phyloP scores from a whole-genome alignment of 208 protist species.

The Acanthamoeba healyi region DNA sequence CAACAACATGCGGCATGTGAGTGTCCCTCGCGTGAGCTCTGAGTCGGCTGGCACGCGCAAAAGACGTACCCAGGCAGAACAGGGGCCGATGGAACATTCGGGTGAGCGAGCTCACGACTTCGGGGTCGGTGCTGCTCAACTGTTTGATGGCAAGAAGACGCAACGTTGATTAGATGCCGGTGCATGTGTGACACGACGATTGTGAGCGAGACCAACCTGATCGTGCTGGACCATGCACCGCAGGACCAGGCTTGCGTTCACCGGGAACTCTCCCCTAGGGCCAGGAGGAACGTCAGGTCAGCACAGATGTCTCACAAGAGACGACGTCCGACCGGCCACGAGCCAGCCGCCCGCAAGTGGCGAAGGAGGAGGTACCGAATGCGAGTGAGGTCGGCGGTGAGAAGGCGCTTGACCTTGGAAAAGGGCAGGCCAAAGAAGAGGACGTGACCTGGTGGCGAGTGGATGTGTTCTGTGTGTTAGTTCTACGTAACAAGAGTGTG shows the following conservation, averaged over 20 bases:
- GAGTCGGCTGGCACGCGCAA: neutral
- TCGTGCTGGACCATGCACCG: constrained; percentile 84
- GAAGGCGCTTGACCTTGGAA: constrained; percentile 93
- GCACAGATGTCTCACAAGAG: no score
- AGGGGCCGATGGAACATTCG: constrained; percentile 25
- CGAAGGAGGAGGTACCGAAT: constrained; percentile 11
- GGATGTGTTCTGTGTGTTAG: no score
- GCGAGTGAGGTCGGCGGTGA: constrained; percentile 94
- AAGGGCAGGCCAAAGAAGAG: constrained; percentile 95
- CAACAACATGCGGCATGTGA: no score
- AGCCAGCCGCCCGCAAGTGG: no score
- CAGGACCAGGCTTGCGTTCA: constrained; percentile 92
- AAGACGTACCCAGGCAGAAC: constrained; percentile 44
- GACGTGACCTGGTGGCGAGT: constrained; percentile 95
- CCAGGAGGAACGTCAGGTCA: no score
- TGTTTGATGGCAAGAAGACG: neutral
- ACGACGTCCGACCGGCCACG: no score
- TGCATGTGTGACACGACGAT: no score
- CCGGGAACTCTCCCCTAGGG: constrained; percentile 93
- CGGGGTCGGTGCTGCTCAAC: neutral
- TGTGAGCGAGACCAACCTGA: no score
- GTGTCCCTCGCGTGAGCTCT: neutral
- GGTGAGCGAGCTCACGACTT: neutral
- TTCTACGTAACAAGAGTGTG: no score
- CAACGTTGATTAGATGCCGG: no score